A percentile compares a stretch with the other conserved stretches of the same genome.
Evolutionary conservation across 192 early-diverging fungal genomes (phyloP).

Genomic region (Mortierella antarctica): DNA sequence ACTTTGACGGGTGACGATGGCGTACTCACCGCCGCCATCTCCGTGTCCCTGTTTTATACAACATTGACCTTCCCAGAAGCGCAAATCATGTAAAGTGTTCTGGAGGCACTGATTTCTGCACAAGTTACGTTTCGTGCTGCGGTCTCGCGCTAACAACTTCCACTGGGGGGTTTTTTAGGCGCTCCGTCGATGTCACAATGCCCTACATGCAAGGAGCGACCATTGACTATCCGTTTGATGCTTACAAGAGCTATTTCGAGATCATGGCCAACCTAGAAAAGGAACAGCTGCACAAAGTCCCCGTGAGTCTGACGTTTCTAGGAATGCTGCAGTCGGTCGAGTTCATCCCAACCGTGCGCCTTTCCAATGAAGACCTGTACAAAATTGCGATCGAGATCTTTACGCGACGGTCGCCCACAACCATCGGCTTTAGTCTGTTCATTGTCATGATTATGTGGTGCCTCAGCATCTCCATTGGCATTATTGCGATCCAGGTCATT

Average conservation of each 20-base stretch:
- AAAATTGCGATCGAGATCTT: conserved; percentile 56
- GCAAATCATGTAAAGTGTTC: conserved; percentile 36
- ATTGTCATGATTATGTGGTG: conserved; percentile 64
- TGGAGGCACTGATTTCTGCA: not conserved
- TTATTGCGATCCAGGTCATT: conserved; percentile 59
- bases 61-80: conserved; percentile 40
- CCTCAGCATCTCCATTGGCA: conserved; percentile 52
- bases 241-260: conserved; percentile 60
- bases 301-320: conserved; percentile 53
- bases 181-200: conserved; percentile 50
- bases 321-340: conserved; percentile 57
- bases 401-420: conserved; percentile 56
- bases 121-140: not conserved
- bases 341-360: conserved; percentile 49
- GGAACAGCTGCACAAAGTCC: conserved; percentile 53
- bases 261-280: conserved; percentile 51
- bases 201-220: conserved; percentile 49
- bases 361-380: conserved; percentile 28
- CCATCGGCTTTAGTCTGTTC: conserved; percentile 60
- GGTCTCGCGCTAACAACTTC: not conserved
- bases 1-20: conserved; percentile 54
- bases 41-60: conserved; percentile 40
- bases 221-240: conserved; percentile 62
- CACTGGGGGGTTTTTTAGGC: conserved; percentile 20
- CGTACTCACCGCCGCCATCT: conserved; percentile 27